phyloP scores from a whole-genome alignment of 371 early-diverging fungal genomes.

The Mucor velutinosus region DNA sequence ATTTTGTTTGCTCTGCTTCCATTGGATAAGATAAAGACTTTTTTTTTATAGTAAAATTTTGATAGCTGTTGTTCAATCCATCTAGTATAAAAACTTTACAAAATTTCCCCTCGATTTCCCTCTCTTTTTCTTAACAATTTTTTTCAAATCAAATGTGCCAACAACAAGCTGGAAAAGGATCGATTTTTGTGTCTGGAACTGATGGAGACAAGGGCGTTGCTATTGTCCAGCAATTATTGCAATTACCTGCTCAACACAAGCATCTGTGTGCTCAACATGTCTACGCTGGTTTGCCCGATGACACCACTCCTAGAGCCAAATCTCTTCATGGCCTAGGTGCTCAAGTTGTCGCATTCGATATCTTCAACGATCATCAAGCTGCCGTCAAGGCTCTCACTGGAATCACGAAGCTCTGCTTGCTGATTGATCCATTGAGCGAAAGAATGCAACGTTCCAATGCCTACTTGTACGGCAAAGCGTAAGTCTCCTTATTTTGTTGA shows the following conservation, averaged over 20 bases:
- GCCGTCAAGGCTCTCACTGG: conserved; percentile 44
- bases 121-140: background rate
- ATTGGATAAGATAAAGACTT: background rate
- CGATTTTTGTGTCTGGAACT: conserved; percentile 52
- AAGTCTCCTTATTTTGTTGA: conserved; percentile 19
- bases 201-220: conserved; percentile 53
- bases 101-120: background rate
- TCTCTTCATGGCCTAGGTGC: conserved; percentile 38
- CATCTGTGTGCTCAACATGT: conserved; percentile 40
- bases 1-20: background rate
- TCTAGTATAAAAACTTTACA: background rate
- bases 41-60: background rate
- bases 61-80: background rate
- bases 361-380: conserved; percentile 34
- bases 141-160: background rate
- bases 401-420: conserved; percentile 42
- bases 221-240: conserved; percentile 44
- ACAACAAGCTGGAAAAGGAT: conserved; percentile 36
- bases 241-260: conserved; percentile 38
- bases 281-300: conserved; percentile 48
- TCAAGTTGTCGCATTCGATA: conserved; percentile 41
- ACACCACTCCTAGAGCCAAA: conserved; percentile 37
- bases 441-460: conserved; percentile 48
- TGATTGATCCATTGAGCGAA: conserved; percentile 50
- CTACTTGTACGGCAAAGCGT: conserved; percentile 46